Percentiles rank a stretch among this genome's conserved stretches.
phyloP scores from a whole-genome alignment of 2,329 filamentous ascomycete genomes.

The Podosphaera xanthii region DNA sequence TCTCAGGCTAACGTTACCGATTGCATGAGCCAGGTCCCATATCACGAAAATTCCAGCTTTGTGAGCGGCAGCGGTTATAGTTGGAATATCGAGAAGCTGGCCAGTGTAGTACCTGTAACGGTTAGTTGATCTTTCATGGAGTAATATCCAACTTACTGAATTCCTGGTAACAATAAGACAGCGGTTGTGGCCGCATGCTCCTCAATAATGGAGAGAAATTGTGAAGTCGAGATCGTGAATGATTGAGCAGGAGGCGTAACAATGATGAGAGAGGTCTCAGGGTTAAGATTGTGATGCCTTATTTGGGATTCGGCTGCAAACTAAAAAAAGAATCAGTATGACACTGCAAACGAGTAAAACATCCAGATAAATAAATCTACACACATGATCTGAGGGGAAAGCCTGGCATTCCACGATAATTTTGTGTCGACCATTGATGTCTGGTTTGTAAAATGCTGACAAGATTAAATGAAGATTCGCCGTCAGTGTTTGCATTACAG shows the following conservation, averaged over 20 bases:
- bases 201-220: conserved; percentile 45
- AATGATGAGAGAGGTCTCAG: conserved; percentile 41
- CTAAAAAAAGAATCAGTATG: conserved; percentile 20
- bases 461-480: conserved; percentile 57
- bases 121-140: not conserved
- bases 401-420: conserved; percentile 63
- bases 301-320: conserved; percentile 62
- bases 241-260: conserved; percentile 31
- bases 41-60: conserved; percentile 43
- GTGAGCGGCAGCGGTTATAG: conserved; percentile 49
- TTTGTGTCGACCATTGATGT: conserved; percentile 34
- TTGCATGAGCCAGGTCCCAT: conserved; percentile 64
- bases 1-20: conserved; percentile 48
- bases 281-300: conserved; percentile 38
- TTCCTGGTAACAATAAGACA: conserved; percentile 50
- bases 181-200: conserved; percentile 41
- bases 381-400: conserved; percentile 61
- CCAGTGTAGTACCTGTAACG: conserved; percentile 43
- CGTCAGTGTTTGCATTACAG: conserved; percentile 60
- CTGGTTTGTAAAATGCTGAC: conserved; percentile 56
- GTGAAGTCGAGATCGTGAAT: conserved; percentile 37
- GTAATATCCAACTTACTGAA: conserved; percentile 25
- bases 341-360: not conserved
- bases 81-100: conserved; percentile 50
- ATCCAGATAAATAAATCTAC: conserved; percentile 11